These are phyloP conservation scores for Pisolithus sp. DNA, from an alignment of 768 basidiomycete species.

Conservation along the genomic window DNA sequence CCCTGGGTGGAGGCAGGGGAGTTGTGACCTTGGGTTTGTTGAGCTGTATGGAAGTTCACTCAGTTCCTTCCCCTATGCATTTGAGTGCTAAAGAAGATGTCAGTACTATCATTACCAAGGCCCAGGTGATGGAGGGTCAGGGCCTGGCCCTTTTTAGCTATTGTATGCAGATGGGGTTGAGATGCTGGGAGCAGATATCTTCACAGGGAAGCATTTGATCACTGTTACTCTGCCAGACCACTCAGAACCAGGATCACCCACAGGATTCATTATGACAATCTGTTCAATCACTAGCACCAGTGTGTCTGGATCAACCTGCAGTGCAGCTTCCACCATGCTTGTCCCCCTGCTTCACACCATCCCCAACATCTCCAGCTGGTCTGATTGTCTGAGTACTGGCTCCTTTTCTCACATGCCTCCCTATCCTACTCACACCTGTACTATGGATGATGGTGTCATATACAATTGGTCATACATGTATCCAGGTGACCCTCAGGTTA, in stretches of 20 bases:
- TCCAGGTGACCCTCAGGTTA: conserved; percentile 66
- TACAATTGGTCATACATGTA: conserved; percentile 61
- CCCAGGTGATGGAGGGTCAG: conserved; percentile 44
- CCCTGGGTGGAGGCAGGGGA: conserved; percentile 74
- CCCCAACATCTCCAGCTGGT: conserved; percentile 67
- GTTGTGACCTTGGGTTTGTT: conserved; percentile 82
- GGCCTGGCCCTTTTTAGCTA: conserved; percentile 78
- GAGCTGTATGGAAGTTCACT: conserved; percentile 81
- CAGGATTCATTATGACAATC: conserved; percentile 64
- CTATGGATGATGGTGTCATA: conserved; percentile 70
- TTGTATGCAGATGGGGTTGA: conserved; percentile 83
- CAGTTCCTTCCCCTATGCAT: conserved; percentile 75
- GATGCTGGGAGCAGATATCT: conserved; percentile 73
- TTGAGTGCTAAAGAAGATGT: conserved; percentile 79
- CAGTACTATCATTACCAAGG: conserved; percentile 73
- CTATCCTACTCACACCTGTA: conserved; percentile 52
- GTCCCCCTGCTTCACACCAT: conserved; percentile 68
- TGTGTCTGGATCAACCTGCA: conserved; percentile 31
- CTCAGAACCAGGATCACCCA: conserved; percentile 39
- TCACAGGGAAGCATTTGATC: conserved; percentile 72
- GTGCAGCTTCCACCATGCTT: conserved; percentile 70
- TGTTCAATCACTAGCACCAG: conserved; percentile 45
- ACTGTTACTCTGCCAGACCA: conserved; percentile 42
- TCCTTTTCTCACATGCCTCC: conserved; percentile 40
- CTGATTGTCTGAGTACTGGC: conserved; percentile 34